Evolutionary conservation across 139 green algal genomes (phyloP).

Genomic region (Yamagishiella unicocca): DNA sequence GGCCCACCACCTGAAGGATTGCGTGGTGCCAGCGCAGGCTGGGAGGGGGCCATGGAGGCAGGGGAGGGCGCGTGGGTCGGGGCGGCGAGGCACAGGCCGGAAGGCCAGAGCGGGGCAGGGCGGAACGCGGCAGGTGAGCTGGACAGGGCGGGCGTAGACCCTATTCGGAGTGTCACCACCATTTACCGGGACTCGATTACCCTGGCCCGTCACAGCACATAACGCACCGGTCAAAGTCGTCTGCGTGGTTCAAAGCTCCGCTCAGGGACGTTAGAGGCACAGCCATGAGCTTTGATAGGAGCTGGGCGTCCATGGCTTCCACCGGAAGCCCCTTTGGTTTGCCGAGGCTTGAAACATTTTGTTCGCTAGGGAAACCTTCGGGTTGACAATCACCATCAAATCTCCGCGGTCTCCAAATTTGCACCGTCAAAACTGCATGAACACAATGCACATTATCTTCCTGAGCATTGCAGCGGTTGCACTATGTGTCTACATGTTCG

Average conservation of each 20-base stretch:
- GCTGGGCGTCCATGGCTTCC: background rate
- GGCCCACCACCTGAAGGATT: slow-evolving; percentile 5
- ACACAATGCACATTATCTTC: too few relatives aligned
- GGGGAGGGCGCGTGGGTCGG: too few relatives aligned
- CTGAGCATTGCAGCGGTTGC: too few relatives aligned
- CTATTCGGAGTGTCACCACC: background rate
- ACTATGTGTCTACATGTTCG: too few relatives aligned
- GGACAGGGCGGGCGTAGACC: background rate
- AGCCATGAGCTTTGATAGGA: background rate
- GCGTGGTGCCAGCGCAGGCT: slow-evolving; percentile 39
- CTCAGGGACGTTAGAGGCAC: background rate
- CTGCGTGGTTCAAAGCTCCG: background rate
- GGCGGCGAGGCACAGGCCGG: too few relatives aligned
- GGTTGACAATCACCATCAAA: too few relatives aligned
- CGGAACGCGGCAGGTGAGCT: background rate
- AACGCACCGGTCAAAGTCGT: slow-evolving; percentile 22
- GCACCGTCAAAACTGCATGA: too few relatives aligned
- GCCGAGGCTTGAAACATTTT: slow-evolving; percentile 24
- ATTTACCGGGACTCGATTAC: background rate
- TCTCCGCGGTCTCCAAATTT: too few relatives aligned
- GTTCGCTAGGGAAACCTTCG: too few relatives aligned
- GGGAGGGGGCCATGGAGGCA: background rate
- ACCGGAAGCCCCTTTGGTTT: too few relatives aligned
- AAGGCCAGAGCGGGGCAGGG: too few relatives aligned
- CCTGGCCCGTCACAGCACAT: background rate